phyloP scores from a whole-genome alignment of 331 rosid genomes.

The Rhamnella rubrinervis region DNA sequence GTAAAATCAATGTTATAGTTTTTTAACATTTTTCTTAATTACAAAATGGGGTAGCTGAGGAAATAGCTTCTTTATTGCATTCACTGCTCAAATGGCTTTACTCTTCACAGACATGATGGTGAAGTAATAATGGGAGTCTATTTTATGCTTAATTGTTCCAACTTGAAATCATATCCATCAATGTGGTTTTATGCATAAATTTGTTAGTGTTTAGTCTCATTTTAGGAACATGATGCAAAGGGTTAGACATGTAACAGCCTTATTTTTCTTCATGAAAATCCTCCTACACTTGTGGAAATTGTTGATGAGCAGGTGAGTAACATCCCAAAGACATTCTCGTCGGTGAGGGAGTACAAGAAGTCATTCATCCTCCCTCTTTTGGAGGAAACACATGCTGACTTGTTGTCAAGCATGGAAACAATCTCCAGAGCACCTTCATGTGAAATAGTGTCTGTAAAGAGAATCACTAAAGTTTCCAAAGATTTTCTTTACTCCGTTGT shows the following conservation, averaged over 20 bases:
- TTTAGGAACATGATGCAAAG: no score
- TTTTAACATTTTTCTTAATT: no score
- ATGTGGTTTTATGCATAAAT: neutral
- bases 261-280: neutral
- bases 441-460: constrained; percentile 22
- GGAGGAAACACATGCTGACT: constrained; percentile 61
- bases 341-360: constrained; percentile 25
- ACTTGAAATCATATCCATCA: no score
- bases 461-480: neutral
- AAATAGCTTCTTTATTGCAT: no score
- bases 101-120: no score
- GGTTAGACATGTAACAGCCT: neutral
- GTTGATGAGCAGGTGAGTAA: constrained; percentile 29
- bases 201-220: no score
- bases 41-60: no score
- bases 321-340: constrained; percentile 39
- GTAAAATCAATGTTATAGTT: no score
- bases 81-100: no score
- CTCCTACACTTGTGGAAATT: neutral
- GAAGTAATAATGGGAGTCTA: no score
- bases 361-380: constrained; percentile 43
- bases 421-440: constrained; percentile 33
- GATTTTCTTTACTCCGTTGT: constrained; percentile 6
- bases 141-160: no score
- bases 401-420: constrained; percentile 25